Base-by-base conservation (phyloP, 257 asterid species). In the Paulownia fortunei region DNA sequence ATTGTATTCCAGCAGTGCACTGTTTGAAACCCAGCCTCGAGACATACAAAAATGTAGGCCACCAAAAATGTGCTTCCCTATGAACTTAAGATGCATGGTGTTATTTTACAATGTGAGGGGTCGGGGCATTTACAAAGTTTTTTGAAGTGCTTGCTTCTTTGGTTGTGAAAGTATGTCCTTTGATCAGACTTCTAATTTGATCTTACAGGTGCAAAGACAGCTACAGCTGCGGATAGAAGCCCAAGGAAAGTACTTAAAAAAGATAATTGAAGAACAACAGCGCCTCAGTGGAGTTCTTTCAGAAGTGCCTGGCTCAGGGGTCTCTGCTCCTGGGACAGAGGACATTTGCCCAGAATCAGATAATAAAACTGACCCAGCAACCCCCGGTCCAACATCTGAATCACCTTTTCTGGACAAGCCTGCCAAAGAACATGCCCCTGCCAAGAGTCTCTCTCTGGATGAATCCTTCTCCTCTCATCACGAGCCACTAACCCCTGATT, bases 191-290 rank as follows among this genome's bases (percentile, higher is more conserved):
- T 27, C 13, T 54, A 32, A 65, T 19, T n/a, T 39, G 10, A 67
- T 76, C 54, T 69, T 60, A 73, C 85, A 96, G 99, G 99, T 96
- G n/a, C 99, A 96, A 79, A 90, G 96, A 74, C 99, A 93, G 83
- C 90, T 96, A 18, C 98, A 96, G 71, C 73, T 90, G 81, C 88
- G 99, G 32, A 96, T 96, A 56, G 99, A 96, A 89, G 99, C 99
- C 81, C 99, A 96, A 77, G 98, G 98, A 52, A 93, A 93, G 83
- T 96, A 96, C 86, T 81, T 96, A 76, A 93, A 96, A 86, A 96
- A 96, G 89, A 96, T 96, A 68, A 88, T 93, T 5, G 99, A 96
- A 88, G 99, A 96, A 76, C 98, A 93, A 79, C 97, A 93, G 62
- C 92, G 97, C 69, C 82, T 89, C 36, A 85, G 87, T 78, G 97